phyloP scores from a whole-genome alignment of 1,284 basidiomycete species.

The Ganoderma lingzhi region DNA sequence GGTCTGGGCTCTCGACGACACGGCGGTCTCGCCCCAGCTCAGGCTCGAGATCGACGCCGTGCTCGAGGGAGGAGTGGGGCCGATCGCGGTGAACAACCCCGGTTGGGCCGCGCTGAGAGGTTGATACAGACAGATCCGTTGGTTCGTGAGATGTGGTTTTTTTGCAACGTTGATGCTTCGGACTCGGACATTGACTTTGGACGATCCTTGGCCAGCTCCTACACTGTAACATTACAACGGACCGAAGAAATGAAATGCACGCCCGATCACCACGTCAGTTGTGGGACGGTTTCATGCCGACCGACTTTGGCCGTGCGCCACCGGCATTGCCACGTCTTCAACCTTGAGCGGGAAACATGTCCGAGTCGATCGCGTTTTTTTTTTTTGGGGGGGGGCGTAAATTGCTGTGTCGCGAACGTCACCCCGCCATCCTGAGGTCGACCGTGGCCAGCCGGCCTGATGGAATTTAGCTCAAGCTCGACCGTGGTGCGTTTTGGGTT shows the following conservation, averaged over 20 bases:
- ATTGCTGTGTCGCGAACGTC: not conserved
- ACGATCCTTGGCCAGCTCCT: no score
- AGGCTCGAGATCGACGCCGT: slow-evolving; percentile 61
- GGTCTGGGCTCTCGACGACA: slow-evolving; percentile 69
- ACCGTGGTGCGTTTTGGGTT: no score
- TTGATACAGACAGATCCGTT: not conserved
- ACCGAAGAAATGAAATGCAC: not conserved
- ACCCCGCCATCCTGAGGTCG: no score
- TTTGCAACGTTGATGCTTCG: no score
- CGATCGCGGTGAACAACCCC: slow-evolving; percentile 66
- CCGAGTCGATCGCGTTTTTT: not conserved
- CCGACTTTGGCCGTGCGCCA: no score
- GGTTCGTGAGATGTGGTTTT: not conserved
- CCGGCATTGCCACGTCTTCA: not conserved
- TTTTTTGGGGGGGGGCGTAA: not conserved
- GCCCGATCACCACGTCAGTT: not conserved
- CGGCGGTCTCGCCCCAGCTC: slow-evolving; percentile 58
- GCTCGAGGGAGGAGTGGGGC: slow-evolving; percentile 71
- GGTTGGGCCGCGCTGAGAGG: slow-evolving; percentile 47
- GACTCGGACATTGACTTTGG: not conserved
- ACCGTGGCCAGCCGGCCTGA: no score
- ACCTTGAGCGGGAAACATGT: not conserved
- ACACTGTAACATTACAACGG: no score
- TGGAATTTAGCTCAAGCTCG: not conserved
- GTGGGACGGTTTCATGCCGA: no score